These are phyloP conservation scores for Cladophialophora bantiana DNA, from an alignment of 2,329 filamentous ascomycete species.

Conservation along the genomic window DNA sequence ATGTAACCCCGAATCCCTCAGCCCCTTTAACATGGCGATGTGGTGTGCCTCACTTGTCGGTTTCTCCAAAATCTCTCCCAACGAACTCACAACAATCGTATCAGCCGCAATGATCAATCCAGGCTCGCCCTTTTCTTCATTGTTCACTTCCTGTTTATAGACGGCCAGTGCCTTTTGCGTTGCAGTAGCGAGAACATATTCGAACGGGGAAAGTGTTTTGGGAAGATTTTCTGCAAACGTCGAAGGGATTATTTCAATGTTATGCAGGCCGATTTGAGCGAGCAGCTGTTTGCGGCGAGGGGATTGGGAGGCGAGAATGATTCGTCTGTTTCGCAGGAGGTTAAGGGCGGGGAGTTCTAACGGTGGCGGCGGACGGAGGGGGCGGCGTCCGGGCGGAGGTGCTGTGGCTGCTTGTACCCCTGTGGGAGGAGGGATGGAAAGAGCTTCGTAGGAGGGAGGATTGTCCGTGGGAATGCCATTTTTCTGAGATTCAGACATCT, in stretches of 20 bases:
- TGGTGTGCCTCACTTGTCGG: slow-evolving; percentile 82
- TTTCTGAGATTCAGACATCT: slow-evolving; percentile 27
- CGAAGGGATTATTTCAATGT: slow-evolving; percentile 85
- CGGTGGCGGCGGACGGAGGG: slow-evolving; percentile 53
- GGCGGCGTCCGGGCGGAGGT: slow-evolving; percentile 24
- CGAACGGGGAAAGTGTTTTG: slow-evolving; percentile 79
- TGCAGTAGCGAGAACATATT: slow-evolving; percentile 90
- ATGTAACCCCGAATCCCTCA: slow-evolving; percentile 79
- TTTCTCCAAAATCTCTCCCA: slow-evolving; percentile 87
- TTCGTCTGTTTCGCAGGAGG: slow-evolving; percentile 76
- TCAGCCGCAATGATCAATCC: slow-evolving; percentile 88
- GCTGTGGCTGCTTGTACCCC: slow-evolving; percentile 26
- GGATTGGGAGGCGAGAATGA: slow-evolving; percentile 89
- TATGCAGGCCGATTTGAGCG: slow-evolving; percentile 75
- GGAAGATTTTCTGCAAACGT: slow-evolving; percentile 83
- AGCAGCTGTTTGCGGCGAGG: slow-evolving; percentile 84
- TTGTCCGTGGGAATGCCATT: slow-evolving; percentile 30
- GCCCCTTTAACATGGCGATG: slow-evolving; percentile 78
- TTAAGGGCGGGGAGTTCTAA: slow-evolving; percentile 81
- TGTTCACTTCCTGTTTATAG: slow-evolving; percentile 65
- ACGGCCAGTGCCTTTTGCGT: slow-evolving; percentile 82
- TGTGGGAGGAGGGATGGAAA: slow-evolving; percentile 29
- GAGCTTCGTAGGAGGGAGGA: slow-evolving; percentile 39
- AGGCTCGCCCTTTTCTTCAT: slow-evolving; percentile 69
- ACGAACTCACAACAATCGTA: slow-evolving; percentile 80